phyloP scores from a whole-genome alignment of 164 flowering plant genomes.

The Litsea cubeba region DNA sequence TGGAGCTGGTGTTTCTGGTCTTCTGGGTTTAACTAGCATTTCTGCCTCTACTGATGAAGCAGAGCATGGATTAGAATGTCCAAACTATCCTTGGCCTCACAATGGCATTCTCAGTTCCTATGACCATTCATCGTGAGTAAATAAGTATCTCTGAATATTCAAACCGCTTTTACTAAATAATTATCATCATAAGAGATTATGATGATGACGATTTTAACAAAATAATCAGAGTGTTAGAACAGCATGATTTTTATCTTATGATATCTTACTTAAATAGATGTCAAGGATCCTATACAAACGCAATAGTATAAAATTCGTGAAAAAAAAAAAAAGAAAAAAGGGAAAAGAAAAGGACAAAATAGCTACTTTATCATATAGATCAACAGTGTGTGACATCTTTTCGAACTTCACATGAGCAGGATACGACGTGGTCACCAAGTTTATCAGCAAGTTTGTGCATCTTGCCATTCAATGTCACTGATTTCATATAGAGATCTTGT shows the following conservation, averaged over 20 bases:
- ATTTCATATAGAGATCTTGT: constrained; percentile 82
- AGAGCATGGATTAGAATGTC: constrained; percentile 76
- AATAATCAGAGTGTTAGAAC: too few species aligned
- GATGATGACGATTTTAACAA: too few species aligned
- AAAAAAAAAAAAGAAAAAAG: too few species aligned
- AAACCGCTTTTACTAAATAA: too few species aligned
- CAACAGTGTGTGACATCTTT: background rate
- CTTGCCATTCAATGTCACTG: constrained; percentile 83
- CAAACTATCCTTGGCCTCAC: constrained; percentile 97
- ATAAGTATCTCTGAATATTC: background rate
- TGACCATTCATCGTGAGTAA: constrained; percentile 90
- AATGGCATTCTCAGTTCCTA: constrained; percentile 90
- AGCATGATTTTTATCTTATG: too few species aligned
- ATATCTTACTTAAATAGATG: too few species aligned
- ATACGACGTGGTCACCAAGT: constrained; percentile 91
- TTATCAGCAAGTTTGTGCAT: constrained; percentile 86
- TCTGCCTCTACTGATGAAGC: constrained; percentile 87
- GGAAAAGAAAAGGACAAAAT: too few species aligned
- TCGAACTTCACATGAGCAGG: constrained; percentile 34
- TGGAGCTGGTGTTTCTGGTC: constrained; percentile 84
- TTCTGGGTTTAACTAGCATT: constrained; percentile 58
- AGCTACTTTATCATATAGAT: too few species aligned
- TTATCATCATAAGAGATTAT: background rate
- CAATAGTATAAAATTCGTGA: too few species aligned
- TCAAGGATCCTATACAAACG: too few species aligned